Evolutionary conservation across 768 basidiomycete species (phyloP).

Genomic region (Suillus plorans): DNA sequence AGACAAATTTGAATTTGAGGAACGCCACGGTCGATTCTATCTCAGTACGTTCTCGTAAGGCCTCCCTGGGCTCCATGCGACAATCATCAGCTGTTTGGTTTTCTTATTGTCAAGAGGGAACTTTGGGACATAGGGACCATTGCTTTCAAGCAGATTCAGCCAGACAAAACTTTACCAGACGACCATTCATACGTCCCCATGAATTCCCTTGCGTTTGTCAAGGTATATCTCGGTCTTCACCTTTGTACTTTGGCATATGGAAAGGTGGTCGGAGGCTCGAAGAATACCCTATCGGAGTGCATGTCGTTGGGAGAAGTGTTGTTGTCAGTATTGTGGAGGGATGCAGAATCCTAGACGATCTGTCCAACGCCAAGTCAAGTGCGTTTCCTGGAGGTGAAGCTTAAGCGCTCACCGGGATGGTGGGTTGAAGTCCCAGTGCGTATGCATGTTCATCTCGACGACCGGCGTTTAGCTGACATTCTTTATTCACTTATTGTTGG

Average conservation of each 20-base stretch:
- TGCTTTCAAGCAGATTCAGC: not conserved
- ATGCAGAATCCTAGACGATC: not conserved
- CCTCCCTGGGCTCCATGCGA: no score
- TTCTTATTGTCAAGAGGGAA: no score
- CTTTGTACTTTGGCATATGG: not conserved
- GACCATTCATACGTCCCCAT: no score
- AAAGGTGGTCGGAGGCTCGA: not conserved
- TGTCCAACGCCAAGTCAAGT: slow-evolving; percentile 1
- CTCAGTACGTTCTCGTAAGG: no score
- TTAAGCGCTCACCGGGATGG: slow-evolving; percentile 1
- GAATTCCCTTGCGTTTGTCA: not conserved
- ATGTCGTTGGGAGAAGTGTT: not conserved
- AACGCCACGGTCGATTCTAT: no score
- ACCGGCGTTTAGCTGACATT: not conserved
- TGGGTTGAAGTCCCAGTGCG: not conserved
- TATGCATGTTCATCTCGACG: not conserved
- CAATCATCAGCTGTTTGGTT: no score
- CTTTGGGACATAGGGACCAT: not conserved
- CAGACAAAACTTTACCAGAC: not conserved
- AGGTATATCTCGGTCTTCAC: not conserved
- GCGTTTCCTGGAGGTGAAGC: not conserved
- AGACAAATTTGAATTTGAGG: no score
- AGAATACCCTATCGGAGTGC: not conserved
- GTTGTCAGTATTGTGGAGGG: not conserved
- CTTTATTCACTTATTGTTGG: not conserved